Evolutionary conservation across 2,329 filamentous ascomycete genomes (phyloP), one percentile per base, ranked within the genome.

Genomic region (Pseudogymnoascus sp.): DNA sequence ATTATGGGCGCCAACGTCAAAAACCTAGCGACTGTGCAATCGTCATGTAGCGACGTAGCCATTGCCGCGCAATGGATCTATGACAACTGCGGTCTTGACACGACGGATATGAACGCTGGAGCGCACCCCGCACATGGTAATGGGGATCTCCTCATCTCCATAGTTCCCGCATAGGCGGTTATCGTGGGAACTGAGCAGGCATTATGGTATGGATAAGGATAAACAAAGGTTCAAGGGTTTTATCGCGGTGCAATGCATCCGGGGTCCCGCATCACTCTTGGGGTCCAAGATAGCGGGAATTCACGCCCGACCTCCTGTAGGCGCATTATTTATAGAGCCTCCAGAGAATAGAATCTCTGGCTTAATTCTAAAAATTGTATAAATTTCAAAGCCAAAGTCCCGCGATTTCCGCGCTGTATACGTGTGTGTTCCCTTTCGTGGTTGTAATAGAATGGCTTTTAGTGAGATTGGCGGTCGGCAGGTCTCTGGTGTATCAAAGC

Each of bases 1-100:
- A 53, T 53, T 31, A 31, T 31, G 47, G 47, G 47, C 47, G 47
- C 47, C 47, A 53, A 53, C 47, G 31, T 53, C 47, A 53, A 53
- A n/a, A 53, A 53, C 47, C 8, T 31, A 19, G 26, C 47, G 26
- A 53, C 14, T 4, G 47, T 53, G 10, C 4, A 8, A 19, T 53
- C 47, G 26, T 31, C 47, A 26, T 53, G 47, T 14, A 31, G 47
- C 47, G 47, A 53, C 47, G 47, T 53, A 6, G 47, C 47, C 26
- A 53, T 53, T 10, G 47, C 47, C 4, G 47, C 47, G 5, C 47
- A 53, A 26, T 53, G 47, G 47, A 33, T 53, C 13, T 53, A 53
- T 10, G 26, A 53, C 26, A 53, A 53, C 47, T 53, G 47, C 4
- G 47, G 26, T 31, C 4, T 53, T 53, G 47, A 53, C 24, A 19